Percentiles rank a stretch among this genome's conserved stretches.
Evolutionary conservation across 78 protist genomes (phyloP).

Genomic region (Planoprotostelium fungivorum): DNA sequence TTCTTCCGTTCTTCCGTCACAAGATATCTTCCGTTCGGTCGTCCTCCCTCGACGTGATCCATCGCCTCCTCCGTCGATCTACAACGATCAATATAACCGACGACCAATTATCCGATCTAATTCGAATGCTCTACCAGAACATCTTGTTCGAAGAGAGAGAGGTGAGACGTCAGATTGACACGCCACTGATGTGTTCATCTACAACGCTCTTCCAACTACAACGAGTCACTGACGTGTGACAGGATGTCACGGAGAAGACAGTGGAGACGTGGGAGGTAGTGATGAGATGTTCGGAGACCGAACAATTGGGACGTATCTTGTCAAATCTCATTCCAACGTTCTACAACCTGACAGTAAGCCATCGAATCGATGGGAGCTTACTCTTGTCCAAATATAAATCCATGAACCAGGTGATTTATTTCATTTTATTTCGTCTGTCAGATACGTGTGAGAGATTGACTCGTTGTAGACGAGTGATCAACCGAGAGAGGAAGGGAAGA

Average conservation of each 20-base stretch:
- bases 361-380: too few species aligned
- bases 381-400: too few species aligned
- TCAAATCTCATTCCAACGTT: too few species aligned
- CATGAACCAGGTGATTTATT: too few species aligned
- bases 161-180: neutral
- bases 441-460: too few species aligned
- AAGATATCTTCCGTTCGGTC: constrained; percentile 23
- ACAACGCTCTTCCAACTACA: too few species aligned
- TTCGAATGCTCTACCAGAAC: constrained; percentile 49
- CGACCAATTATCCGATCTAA: constrained; percentile 27
- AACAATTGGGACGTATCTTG: too few species aligned
- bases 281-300: neutral
- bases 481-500: too few species aligned
- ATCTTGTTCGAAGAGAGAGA: constrained; percentile 37
- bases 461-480: too few species aligned
- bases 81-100: constrained; percentile 6
- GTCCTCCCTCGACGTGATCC: constrained; percentile 26
- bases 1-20: constrained; percentile 53
- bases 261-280: neutral
- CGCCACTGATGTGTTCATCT: too few species aligned
- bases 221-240: neutral
- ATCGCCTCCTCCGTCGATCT: constrained; percentile 17
- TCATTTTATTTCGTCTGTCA: too few species aligned
- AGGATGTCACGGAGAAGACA: neutral
- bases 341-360: too few species aligned